A percentile compares a stretch with the other conserved stretches of the same genome.
Conservation (phyloP, 345 rosid genomes). For the Murraya paniculata region DNA sequence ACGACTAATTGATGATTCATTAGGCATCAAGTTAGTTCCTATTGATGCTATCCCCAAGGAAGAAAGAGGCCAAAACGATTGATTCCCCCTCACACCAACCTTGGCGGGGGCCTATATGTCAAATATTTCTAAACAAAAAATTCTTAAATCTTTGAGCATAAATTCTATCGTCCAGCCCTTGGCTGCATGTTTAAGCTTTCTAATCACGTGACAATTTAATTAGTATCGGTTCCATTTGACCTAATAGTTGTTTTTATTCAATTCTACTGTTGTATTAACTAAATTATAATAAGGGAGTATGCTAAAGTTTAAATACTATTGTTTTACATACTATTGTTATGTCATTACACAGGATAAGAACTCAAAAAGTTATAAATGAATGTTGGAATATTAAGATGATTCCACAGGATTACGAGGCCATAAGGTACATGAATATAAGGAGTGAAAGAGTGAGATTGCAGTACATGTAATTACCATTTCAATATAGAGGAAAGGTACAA, state of each 20-base stretch:
- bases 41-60: not conserved
- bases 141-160: not conserved
- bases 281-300: not conserved
- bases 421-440: not conserved
- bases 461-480: not conserved
- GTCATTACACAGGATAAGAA: not conserved
- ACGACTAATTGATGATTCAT: not conserved
- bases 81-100: not conserved
- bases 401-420: not conserved
- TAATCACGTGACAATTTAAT: not conserved
- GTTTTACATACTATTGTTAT: not conserved
- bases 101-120: not conserved
- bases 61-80: not conserved
- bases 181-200: not conserved
- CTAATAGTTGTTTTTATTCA: not conserved
- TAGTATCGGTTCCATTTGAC: not conserved
- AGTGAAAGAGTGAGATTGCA: not conserved
- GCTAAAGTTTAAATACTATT: not conserved
- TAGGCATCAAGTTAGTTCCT: not conserved
- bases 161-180: not conserved
- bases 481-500: slow-evolving; percentile 4
- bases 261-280: not conserved
- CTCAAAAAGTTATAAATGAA: not conserved
- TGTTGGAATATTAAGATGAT: not conserved
- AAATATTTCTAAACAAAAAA: not conserved